Base-by-base conservation (phyloP, 768 basidiomycete species). In the Termitomyces sp. region DNA sequence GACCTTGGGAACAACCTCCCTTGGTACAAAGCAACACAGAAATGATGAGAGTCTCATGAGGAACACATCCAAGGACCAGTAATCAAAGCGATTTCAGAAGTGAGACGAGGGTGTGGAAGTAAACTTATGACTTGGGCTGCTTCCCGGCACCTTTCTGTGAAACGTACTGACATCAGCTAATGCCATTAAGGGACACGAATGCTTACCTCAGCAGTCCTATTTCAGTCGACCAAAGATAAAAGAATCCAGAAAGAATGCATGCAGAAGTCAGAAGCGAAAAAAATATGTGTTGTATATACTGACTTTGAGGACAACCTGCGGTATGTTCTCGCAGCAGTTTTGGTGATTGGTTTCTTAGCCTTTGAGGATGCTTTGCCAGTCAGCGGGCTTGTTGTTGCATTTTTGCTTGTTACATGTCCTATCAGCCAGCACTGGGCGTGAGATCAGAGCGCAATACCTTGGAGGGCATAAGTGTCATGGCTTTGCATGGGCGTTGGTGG, bases 31-130 rank as follows among this genome's bases (percentile, higher is more conserved):
- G 68, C 84, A 88, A 71, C 86, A 87, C 69, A 86, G 69, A 41
- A 87, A 69, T 62, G 80, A 82, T 64, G 76, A 79, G 69, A 86
- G 72, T 70, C 69, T 78, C 87, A 90, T 88, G 80, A 67, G 71
- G 69, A 20, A 50, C 59, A 69, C 69, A 74, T 73, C 65, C 73
- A 74, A 70, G 62, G 67, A 67, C 66, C 63, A 62, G 46, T 18
- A 22, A 51, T 58, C 39, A 33, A 54, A 29, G 51, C 49, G 36
- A 16, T 46, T 29, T 49, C 34, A 39, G 33, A 45, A 48, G 48
- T 29, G 45, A 57, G 50, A 49, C 33, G 52, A 54, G 22, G 29
- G n/a, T 54, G 48, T 31, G 20, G 42, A 55, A 54, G 31, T 58
- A 49, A 62, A 67, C 66, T 68, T 57, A 70, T 67, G 61, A 41